Evolutionary conservation across 768 basidiomycete genomes (phyloP).

Genomic region (Cyathus striatus): DNA sequence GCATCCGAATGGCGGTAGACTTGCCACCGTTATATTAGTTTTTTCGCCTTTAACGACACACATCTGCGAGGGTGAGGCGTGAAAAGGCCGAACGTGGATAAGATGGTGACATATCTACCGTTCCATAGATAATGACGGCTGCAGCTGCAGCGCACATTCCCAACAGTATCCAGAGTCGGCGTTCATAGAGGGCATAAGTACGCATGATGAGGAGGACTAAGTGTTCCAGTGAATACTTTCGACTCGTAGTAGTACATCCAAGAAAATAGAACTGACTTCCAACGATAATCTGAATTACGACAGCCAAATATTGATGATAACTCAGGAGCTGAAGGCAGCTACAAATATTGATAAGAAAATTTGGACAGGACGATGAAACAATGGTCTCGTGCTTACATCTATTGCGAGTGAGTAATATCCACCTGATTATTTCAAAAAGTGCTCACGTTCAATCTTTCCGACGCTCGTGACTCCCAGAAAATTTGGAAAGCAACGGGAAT

Average conservation of each 20-base stretch:
- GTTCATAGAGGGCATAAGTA: slow-evolving; percentile 35
- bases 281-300: slow-evolving; percentile 31
- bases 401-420: neutral
- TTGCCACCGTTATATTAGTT: slow-evolving; percentile 3
- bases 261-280: slow-evolving; percentile 24
- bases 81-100: neutral
- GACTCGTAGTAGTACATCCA: too few relatives aligned
- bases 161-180: slow-evolving; percentile 18
- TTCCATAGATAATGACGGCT: slow-evolving; percentile 20
- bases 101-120: neutral
- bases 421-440: neutral
- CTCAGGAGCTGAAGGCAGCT: slow-evolving; percentile 18
- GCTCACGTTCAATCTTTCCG: slow-evolving; percentile 17
- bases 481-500: slow-evolving; percentile 27
- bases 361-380: neutral
- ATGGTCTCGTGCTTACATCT: too few relatives aligned
- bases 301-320: slow-evolving; percentile 25
- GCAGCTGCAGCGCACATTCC: slow-evolving; percentile 18
- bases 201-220: slow-evolving; percentile 32
- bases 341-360: neutral
- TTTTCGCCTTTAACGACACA: slow-evolving; percentile 11
- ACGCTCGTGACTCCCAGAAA: slow-evolving; percentile 21
- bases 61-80: slow-evolving; percentile 12
- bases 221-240: neutral
- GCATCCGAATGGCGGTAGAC: slow-evolving; percentile 14